Base-by-base conservation (phyloP, 2,329 filamentous ascomycete genomes). In the Zymoseptoria passerinii region DNA sequence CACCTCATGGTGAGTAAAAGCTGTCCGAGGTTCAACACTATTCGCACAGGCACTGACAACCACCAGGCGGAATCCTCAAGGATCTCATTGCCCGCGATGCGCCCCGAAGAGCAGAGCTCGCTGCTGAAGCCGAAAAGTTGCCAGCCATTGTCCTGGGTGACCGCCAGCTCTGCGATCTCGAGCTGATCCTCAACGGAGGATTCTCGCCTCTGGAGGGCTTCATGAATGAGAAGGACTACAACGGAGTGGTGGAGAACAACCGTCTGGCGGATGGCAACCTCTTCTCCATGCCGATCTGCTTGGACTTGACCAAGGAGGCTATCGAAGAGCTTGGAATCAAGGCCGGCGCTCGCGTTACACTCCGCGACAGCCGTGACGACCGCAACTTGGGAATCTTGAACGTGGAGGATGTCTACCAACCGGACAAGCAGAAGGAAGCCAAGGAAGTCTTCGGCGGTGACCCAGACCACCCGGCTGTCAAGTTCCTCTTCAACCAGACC, bases 141-240 rank as follows among this genome's bases (percentile, higher is more conserved):
- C 90, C 91, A 44, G 89, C 92, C 44, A 81, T 99, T 67, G 79
- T 88, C 60, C 85, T 99, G 66, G 88, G 84, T 54, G 94, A 99
- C 82, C 87, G 94, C 71, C 94, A 99, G 78, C 86, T 99, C 53
- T 99, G 94, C 78, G 94, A 99, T 82, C 83, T 99, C 67, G 94
- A 99, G 78, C 79, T 99, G 77, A 91, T 99, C 72, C 86, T 99
- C 76, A 97, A 91, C 76, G 94, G 94, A 74, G 94, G 94, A 66
- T 99, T 99, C 81, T 96, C 92, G 65, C 94, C 94, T 60, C 84
- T 99, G 48, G 92, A 99, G 84, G 94, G 92, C 71, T 99, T 99
- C 81, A 88, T 99, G 88, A 96, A 84, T 76, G 86, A 99, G 81
- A 88, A 90, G 78, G 94, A 99, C 77, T 99, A 96, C 81, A 88